These are phyloP conservation scores for Hanseniaspora nectarophila DNA, from an alignment of 805 yeast species.

Conservation along the genomic window DNA sequence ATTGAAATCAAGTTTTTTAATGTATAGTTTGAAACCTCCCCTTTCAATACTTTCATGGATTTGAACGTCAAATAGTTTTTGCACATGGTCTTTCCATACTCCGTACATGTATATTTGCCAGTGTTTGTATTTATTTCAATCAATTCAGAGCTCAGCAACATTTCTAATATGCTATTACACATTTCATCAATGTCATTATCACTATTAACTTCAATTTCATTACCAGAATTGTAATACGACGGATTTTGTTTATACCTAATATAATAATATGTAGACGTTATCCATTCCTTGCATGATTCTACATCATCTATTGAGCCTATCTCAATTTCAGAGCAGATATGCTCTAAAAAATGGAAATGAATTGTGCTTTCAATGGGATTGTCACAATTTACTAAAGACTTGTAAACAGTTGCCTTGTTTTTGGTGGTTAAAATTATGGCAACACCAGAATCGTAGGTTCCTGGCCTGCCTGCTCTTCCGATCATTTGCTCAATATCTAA, in stretches of 20 bases:
- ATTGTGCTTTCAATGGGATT: constrained; percentile 39
- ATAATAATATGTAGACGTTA: constrained; percentile 40
- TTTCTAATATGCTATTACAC: constrained; percentile 28
- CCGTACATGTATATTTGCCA: constrained; percentile 26
- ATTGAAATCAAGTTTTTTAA: constrained; percentile 22
- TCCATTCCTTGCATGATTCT: constrained; percentile 36
- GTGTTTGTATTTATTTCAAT: constrained; percentile 22
- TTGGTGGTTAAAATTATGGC: constrained; percentile 39
- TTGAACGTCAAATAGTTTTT: constrained; percentile 36
- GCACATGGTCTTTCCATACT: constrained; percentile 39
- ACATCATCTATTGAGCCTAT: constrained; percentile 31
- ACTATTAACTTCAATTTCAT: constrained; percentile 14
- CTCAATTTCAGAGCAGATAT: constrained; percentile 35
- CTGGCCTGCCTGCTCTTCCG: constrained; percentile 56
- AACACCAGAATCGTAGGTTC: constrained; percentile 38
- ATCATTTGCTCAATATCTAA: constrained; percentile 51
- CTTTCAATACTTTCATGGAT: constrained; percentile 32
- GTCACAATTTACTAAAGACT: constrained; percentile 32
- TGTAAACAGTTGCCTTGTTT: constrained; percentile 30
- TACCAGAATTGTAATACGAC: constrained; percentile 29
- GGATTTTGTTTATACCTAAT: constrained; percentile 35
- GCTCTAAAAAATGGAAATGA: constrained; percentile 32
- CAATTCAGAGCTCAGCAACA: constrained; percentile 24
- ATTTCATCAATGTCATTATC: constrained; percentile 28
- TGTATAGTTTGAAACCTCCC: constrained; percentile 15